Percentiles rank a stretch among this genome's conserved stretches.
These are phyloP conservation scores for Thalassiosira pacifica DNA, from an alignment of 352 stramenopile genomes.

Conservation along the genomic window DNA sequence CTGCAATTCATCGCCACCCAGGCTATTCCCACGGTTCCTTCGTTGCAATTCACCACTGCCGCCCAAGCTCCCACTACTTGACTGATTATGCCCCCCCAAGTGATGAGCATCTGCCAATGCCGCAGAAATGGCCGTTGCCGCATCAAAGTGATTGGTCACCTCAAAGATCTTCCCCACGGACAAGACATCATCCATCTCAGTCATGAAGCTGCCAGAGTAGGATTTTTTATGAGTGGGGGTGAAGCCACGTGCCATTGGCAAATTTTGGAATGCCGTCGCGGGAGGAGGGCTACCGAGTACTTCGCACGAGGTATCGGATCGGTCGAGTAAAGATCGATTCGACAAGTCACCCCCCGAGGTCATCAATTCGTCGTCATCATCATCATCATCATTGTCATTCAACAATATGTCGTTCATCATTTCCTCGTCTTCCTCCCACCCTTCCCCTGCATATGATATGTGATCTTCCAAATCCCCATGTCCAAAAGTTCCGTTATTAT, in stretches of 20 bases:
- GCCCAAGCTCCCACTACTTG: conserved; percentile 11
- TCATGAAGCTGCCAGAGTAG: too few relatives aligned
- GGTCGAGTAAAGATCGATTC: too few relatives aligned
- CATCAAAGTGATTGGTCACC: conserved; percentile 63
- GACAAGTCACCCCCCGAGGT: too few relatives aligned
- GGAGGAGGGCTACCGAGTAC: conserved; percentile 37
- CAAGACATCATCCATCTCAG: conserved; percentile 7
- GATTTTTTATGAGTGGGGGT: conserved; percentile 17
- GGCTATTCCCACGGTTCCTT: too few relatives aligned
- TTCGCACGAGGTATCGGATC: not conserved
- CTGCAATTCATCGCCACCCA: too few relatives aligned
- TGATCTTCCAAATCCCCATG: not conserved
- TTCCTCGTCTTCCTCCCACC: not conserved
- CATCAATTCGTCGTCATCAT: conserved; percentile 3
- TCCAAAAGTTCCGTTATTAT: too few relatives aligned
- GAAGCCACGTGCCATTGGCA: conserved; percentile 61
- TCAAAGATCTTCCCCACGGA: conserved; percentile 32
- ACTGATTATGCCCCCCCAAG: too few relatives aligned
- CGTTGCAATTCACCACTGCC: too few relatives aligned
- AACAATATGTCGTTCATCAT: not conserved
- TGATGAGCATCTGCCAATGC: too few relatives aligned
- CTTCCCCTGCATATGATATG: not conserved
- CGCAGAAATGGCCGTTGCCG: conserved; percentile 55
- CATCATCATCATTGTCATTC: not conserved
- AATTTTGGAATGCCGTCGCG: conserved; percentile 59